Percentiles rank a stretch among this genome's conserved stretches.
Evolutionary conservation across 179 eudicot genomes (phyloP).

Genomic region (Pouteria campechiana): DNA sequence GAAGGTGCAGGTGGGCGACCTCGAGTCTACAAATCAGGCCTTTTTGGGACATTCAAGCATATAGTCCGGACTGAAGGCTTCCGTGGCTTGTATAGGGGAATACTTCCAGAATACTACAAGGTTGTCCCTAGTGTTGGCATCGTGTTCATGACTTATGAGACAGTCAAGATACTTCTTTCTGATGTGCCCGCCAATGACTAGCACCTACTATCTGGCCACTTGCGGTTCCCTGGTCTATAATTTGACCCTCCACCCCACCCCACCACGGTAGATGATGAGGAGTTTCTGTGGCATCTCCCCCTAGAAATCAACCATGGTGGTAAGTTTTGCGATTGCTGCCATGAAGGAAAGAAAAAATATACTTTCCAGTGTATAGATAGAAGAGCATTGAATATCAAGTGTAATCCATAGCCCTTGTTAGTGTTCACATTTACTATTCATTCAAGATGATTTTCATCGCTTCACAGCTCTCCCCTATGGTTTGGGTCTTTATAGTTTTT

Average conservation of each 20-base stretch:
- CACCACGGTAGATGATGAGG: not conserved
- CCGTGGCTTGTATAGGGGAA: constrained; percentile 77
- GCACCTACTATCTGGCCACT: not conserved
- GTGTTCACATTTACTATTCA: too few relatives aligned
- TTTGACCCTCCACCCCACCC: not conserved
- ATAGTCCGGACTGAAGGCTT: constrained; percentile 59
- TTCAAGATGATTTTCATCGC: too few relatives aligned
- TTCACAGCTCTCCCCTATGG: too few relatives aligned
- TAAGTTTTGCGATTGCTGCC: constrained; percentile 19
- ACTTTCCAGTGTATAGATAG: constrained; percentile 11
- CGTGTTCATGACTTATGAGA: constrained; percentile 74
- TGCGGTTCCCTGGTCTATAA: not conserved
- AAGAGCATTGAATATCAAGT: constrained; percentile 1
- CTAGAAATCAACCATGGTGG: constrained; percentile 4
- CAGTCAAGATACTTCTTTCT: constrained; percentile 57
- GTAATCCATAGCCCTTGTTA: too few relatives aligned
- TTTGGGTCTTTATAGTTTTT: too few relatives aligned
- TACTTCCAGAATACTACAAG: constrained; percentile 80
- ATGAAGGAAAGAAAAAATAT: too few relatives aligned
- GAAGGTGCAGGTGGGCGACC: constrained; percentile 82
- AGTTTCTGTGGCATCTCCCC: not conserved
- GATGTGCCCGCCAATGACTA: constrained; percentile 9
- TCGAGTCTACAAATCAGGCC: constrained; percentile 48
- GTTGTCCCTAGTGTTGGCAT: constrained; percentile 86
- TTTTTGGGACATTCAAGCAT: constrained; percentile 46